Evolutionary conservation across 345 rosid genomes (phyloP).

Genomic region (Physaria fendleri): DNA sequence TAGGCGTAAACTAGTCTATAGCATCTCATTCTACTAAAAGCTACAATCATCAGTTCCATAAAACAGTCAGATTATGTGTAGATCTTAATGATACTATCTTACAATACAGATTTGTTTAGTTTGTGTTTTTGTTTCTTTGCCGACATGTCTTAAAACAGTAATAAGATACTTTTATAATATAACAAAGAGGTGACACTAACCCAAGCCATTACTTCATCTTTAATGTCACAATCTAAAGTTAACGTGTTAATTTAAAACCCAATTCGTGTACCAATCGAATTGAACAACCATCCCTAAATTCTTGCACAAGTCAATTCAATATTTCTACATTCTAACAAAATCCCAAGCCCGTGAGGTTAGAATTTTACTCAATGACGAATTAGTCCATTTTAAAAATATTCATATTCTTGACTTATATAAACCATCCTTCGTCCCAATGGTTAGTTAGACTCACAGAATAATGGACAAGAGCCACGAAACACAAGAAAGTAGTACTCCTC

Average conservation of each 20-base stretch:
- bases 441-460: background rate
- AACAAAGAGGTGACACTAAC: slow-evolving; percentile 14
- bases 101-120: background rate
- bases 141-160: background rate
- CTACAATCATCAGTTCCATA: background rate
- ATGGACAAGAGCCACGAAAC: slow-evolving; percentile 10
- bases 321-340: slow-evolving; percentile 4
- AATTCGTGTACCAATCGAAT: slow-evolving; percentile 27
- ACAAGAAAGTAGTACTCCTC: slow-evolving; percentile 6
- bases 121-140: background rate
- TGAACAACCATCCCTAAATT: slow-evolving; percentile 1
- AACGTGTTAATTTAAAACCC: slow-evolving; percentile 22
- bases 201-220: slow-evolving; percentile 20
- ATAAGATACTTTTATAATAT: background rate
- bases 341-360: slow-evolving; percentile 8
- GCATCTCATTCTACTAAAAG: slow-evolving; percentile 72
- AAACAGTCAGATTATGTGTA: background rate
- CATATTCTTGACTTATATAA: slow-evolving; percentile 3
- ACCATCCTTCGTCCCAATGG: background rate
- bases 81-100: too few relatives aligned
- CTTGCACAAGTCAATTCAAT: slow-evolving; percentile 4
- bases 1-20: slow-evolving; percentile 62
- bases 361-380: background rate
- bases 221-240: slow-evolving; percentile 21
- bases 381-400: background rate